Conservation (phyloP, 352 stramenopile genomes). For the Phytophthora meadii region DNA sequence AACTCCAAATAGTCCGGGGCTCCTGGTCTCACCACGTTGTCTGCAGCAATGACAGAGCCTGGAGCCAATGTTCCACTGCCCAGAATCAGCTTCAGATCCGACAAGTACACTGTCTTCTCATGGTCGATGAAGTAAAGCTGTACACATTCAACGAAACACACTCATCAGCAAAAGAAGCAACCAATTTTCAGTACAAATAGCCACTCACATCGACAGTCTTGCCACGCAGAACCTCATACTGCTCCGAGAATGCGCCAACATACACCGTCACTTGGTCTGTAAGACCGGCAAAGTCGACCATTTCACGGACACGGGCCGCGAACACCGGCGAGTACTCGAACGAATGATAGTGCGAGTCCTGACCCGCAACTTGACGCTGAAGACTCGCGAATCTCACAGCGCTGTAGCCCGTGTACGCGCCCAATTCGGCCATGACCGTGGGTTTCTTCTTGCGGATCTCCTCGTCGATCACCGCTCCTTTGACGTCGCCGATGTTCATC, state of each 20-base stretch:
- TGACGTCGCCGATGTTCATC: constrained; percentile 54
- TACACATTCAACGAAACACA: neutral
- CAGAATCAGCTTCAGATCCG: constrained; percentile 57
- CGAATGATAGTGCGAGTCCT: constrained; percentile 52
- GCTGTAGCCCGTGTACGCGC: constrained; percentile 60
- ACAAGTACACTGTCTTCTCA: constrained; percentile 53
- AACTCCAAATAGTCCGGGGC: constrained; percentile 57
- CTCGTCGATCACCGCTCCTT: constrained; percentile 51
- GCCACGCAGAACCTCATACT: constrained; percentile 40
- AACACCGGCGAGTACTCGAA: constrained; percentile 59
- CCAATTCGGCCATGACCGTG: constrained; percentile 49
- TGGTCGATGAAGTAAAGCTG: constrained; percentile 58
- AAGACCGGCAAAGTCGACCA: constrained; percentile 57
- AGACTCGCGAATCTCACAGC: constrained; percentile 52
- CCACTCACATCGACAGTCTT: constrained; percentile 53
- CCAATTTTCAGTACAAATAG: neutral
- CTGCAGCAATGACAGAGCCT: constrained; percentile 48
- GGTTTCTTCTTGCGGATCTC: constrained; percentile 48
- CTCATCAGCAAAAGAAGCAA: neutral
- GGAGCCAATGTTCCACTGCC: constrained; percentile 37
- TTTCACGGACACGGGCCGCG: constrained; percentile 48
- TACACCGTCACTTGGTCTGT: constrained; percentile 56
- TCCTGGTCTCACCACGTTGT: constrained; percentile 56
- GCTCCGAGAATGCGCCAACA: constrained; percentile 46
- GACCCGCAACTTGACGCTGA: constrained; percentile 41